Conservation (phyloP, 257 asterid genomes). For the Paulownia fortunei region DNA sequence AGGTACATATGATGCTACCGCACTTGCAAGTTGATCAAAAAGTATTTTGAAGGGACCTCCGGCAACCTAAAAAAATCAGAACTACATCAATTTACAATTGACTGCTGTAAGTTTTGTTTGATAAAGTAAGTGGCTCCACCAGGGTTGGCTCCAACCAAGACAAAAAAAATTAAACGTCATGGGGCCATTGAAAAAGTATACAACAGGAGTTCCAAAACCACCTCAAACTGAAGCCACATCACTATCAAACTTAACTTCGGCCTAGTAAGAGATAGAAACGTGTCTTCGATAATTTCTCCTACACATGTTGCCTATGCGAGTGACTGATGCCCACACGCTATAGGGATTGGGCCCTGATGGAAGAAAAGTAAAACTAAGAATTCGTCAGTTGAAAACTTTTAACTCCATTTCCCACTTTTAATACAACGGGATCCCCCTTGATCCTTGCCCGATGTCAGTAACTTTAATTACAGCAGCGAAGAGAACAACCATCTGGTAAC, state of each 20-base stretch:
- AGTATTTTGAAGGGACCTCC: background rate
- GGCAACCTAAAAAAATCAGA: background rate
- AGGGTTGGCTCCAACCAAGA: slow-evolving; percentile 13
- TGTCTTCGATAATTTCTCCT: background rate
- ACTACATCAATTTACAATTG: background rate
- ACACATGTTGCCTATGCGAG: too few relatives aligned
- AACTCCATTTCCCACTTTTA: too few relatives aligned
- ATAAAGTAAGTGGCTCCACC: background rate
- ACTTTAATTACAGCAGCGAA: too few relatives aligned
- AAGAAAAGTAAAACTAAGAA: too few relatives aligned
- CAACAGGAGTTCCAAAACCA: background rate
- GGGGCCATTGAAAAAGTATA: background rate
- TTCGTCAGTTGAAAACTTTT: too few relatives aligned
- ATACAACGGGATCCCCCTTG: too few relatives aligned
- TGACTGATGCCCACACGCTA: background rate
- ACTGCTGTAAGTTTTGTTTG: background rate
- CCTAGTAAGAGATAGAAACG: background rate
- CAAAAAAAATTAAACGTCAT: too few relatives aligned
- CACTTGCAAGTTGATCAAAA: slow-evolving; percentile 12
- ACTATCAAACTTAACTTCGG: background rate
- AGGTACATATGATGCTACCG: background rate
- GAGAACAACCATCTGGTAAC: too few relatives aligned
- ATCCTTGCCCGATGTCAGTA: too few relatives aligned
- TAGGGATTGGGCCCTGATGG: too few relatives aligned
- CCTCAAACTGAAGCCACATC: background rate